phyloP scores from a whole-genome alignment of 345 rosid genomes.

The Brassica napus region DNA sequence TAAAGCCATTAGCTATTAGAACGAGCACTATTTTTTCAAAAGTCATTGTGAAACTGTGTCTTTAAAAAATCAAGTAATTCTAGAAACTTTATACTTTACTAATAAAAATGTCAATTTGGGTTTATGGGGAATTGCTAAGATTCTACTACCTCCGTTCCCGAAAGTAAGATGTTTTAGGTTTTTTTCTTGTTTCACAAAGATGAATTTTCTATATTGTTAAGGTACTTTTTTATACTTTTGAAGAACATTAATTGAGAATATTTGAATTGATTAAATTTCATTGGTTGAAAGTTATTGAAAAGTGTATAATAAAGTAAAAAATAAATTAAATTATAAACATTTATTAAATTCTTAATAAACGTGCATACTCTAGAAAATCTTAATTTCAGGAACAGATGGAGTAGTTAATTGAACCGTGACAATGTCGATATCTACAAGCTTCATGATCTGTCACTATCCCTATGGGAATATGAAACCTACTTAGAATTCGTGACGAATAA shows the following conservation, averaged over 20 bases:
- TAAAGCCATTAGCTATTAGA: neutral
- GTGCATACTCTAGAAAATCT: no score
- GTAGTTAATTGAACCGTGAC: neutral
- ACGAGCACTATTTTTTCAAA: neutral
- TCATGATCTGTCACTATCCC: slow-evolving; percentile 16
- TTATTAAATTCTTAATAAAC: no score
- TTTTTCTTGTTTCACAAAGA: no score
- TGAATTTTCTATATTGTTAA: no score
- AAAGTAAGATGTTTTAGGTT: no score
- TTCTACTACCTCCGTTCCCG: neutral
- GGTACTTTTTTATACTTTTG: no score
- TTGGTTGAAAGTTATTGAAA: no score
- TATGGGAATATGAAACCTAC: slow-evolving; percentile 19
- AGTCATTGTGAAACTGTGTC: neutral
- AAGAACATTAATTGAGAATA: no score
- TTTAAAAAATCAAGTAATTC: neutral
- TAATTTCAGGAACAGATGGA: no score
- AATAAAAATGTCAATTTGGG: neutral
- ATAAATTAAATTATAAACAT: no score
- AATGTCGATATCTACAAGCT: neutral
- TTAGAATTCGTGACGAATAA: slow-evolving; percentile 13
- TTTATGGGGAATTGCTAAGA: neutral
- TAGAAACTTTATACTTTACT: neutral
- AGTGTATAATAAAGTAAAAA: no score
- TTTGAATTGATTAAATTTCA: no score